Percentiles rank a stretch among this genome's conserved stretches.
Conservation (phyloP, 805 yeast genomes). For the Geotrichum ghanense region DNA sequence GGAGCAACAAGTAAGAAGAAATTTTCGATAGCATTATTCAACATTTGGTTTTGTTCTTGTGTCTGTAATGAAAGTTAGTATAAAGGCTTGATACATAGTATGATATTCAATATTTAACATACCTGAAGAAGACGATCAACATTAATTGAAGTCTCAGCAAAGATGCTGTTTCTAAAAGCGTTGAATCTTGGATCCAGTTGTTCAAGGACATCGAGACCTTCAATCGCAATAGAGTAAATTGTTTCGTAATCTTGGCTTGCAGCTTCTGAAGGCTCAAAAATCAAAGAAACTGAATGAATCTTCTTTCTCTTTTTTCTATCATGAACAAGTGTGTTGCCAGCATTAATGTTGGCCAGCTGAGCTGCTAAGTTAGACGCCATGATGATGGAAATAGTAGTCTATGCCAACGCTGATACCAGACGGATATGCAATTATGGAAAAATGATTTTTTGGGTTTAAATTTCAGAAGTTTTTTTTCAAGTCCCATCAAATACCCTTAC, state of each 20-base stretch:
- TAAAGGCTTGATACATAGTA: neutral
- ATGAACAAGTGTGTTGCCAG: slow-evolving; percentile 47
- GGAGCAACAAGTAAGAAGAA: slow-evolving; percentile 69
- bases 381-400: neutral
- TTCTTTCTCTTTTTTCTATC: slow-evolving; percentile 82
- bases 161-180: slow-evolving; percentile 58
- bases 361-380: slow-evolving; percentile 58
- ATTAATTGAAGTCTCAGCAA: slow-evolving; percentile 67
- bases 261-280: slow-evolving; percentile 78
- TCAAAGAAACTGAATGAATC: slow-evolving; percentile 77
- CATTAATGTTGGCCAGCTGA: slow-evolving; percentile 59
- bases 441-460: too few species aligned
- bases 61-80: slow-evolving; percentile 22
- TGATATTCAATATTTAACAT: slow-evolving; percentile 7
- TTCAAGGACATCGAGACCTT: slow-evolving; percentile 64
- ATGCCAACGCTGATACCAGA: too few species aligned
- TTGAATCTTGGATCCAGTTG: slow-evolving; percentile 65
- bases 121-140: slow-evolving; percentile 74
- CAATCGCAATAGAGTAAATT: slow-evolving; percentile 57
- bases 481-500: neutral
- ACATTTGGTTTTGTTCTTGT: slow-evolving; percentile 60
- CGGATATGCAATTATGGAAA: too few species aligned
- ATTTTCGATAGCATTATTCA: slow-evolving; percentile 63
- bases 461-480: neutral
- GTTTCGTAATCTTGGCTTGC: slow-evolving; percentile 90